These are phyloP conservation scores for Diplosphaera chodatii DNA, from an alignment of 139 green algal species.

Conservation along the genomic window DNA sequence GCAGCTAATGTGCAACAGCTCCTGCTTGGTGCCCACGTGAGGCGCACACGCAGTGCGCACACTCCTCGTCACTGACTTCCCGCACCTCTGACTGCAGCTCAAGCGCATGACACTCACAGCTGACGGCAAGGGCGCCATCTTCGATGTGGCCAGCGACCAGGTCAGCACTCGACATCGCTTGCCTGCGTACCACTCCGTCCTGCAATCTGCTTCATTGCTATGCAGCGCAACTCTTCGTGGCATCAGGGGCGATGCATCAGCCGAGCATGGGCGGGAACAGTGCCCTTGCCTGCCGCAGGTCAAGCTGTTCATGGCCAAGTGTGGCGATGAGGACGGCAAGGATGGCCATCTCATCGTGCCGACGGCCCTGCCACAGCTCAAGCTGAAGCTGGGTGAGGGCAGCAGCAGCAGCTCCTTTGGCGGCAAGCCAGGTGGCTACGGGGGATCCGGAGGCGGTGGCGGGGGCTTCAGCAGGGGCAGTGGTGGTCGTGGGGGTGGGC, in stretches of 20 bases:
- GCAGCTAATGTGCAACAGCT: no score
- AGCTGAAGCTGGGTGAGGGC: constrained; percentile 26
- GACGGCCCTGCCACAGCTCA: constrained; percentile 52
- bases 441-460: constrained; percentile 7
- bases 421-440: constrained; percentile 12
- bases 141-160: constrained; percentile 76
- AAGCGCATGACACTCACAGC: constrained; percentile 79
- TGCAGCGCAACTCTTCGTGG: no score
- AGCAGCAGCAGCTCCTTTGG: constrained; percentile 16
- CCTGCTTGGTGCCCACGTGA: no score
- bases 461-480: not conserved
- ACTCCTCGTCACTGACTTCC: no score
- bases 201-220: no score
- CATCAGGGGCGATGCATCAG: no score
- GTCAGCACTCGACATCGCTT: no score
- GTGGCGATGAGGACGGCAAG: constrained; percentile 13
- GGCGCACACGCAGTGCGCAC: no score
- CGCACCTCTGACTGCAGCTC: not conserved
- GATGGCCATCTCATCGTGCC: constrained; percentile 28
- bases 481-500: constrained; percentile 13
- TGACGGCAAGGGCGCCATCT: constrained; percentile 78
- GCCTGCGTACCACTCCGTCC: no score
- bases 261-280: no score
- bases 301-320: constrained; percentile 50
- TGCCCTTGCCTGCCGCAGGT: no score